These are phyloP conservation scores for Letharia lupina DNA, from an alignment of 495 filamentous ascomycete genomes.

Conservation along the genomic window DNA sequence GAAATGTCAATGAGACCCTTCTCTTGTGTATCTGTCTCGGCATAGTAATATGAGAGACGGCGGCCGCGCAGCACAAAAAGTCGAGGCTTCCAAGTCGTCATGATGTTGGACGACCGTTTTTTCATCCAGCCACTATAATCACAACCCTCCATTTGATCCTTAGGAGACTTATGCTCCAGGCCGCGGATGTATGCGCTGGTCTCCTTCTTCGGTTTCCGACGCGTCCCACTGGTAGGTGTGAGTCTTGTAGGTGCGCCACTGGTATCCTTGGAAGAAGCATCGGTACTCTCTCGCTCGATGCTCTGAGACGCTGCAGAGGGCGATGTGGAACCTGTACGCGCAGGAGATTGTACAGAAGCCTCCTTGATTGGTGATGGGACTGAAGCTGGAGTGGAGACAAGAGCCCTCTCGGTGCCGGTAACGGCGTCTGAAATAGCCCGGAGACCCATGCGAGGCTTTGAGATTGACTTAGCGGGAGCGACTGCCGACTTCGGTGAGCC, in stretches of 20 bases:
- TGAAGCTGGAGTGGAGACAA: conserved; percentile 41
- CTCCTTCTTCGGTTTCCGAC: conserved; percentile 78
- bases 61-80: conserved; percentile 88
- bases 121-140: conserved; percentile 99
- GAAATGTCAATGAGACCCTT: conserved; percentile 96
- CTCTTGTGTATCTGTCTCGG: conserved; percentile 83
- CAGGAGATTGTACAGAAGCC: conserved; percentile 56
- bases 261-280: conserved; percentile 52
- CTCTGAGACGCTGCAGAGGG: conserved; percentile 71
- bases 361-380: conserved; percentile 55
- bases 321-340: conserved; percentile 75
- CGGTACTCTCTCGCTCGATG: conserved; percentile 63
- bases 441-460: conserved; percentile 53
- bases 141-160: conserved; percentile 75
- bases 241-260: conserved; percentile 45
- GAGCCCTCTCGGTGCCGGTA: conserved; percentile 51
- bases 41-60: conserved; percentile 92
- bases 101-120: conserved; percentile 89
- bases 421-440: conserved; percentile 76
- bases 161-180: conserved; percentile 69
- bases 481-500: conserved; percentile 42
- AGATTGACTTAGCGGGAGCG: conserved; percentile 35
- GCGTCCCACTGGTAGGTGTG: conserved; percentile 32
- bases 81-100: conserved; percentile 94
- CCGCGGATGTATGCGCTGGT: conserved; percentile 91